These are phyloP conservation scores for Gomphus sp. DNA, from an alignment of 1,284 basidiomycete species.

Conservation along the genomic window DNA sequence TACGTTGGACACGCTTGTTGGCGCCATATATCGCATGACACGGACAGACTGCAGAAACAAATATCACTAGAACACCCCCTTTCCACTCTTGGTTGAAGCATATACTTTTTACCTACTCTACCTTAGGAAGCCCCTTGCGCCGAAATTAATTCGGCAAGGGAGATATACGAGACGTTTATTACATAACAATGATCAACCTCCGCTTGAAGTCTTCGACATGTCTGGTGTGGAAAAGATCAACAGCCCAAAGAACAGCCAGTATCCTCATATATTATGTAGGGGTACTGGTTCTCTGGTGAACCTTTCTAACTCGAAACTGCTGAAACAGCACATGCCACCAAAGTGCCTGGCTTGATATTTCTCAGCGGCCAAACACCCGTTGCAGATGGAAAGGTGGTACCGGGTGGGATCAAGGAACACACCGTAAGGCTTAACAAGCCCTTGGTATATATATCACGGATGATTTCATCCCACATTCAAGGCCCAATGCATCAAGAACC, in stretches of 20 bases:
- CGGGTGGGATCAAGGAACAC: conserved; percentile 47
- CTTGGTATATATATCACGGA: not conserved
- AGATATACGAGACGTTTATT: not conserved
- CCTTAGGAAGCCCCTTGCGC: no score
- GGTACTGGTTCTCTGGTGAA: conserved; percentile 7
- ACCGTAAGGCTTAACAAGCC: conserved; percentile 30
- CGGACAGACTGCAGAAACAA: not conserved
- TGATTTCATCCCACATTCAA: conserved; percentile 15
- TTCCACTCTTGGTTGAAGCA: not conserved
- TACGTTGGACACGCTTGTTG: not conserved
- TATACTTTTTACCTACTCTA: not conserved
- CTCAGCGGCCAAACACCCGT: conserved; percentile 50
- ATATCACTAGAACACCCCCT: not conserved
- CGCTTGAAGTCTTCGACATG: conserved; percentile 21
- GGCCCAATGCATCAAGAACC: conserved; percentile 47
- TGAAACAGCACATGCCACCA: conserved; percentile 41
- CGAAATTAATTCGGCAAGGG: no score
- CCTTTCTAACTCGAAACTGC: conserved; percentile 5
- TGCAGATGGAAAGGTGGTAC: conserved; percentile 36
- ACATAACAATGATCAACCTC: no score
- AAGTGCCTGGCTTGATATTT: conserved; percentile 47
- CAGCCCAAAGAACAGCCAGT: conserved; percentile 30
- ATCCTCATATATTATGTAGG: conserved; percentile 42
- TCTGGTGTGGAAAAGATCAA: conserved; percentile 41
- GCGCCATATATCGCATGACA: not conserved